Evolutionary conservation across 345 rosid genomes (phyloP), one percentile per base, ranked within the genome.

Genomic region (Turritis glabra): DNA sequence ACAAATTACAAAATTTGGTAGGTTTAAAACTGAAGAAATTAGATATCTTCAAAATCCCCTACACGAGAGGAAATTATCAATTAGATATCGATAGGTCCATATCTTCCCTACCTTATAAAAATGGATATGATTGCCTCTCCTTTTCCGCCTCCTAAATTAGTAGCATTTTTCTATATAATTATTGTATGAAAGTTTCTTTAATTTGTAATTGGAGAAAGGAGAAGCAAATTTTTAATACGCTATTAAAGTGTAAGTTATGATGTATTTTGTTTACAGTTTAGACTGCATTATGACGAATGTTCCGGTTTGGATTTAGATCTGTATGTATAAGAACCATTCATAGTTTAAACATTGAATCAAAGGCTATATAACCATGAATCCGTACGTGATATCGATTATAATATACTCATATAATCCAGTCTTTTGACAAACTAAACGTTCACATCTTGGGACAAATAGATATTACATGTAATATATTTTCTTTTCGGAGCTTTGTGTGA

Each of bases 401-500:
- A n/a, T 1, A 47, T 4, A 38, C 26, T 17, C 25, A 26, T 3
- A 38, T 38, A 69, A 13, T 27, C 64, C 64, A 43, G 55, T 57
- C 21, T 69, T 14, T 57, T 55, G 65, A 69, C 29, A 46, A 44
- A 57, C 18, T 6, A 5, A 5, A 18, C 66, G 67, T 58, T 58
- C 67, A 71, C 75, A 71, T 48, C 19, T 35, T 59, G 50, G 37
- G 47, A 33, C 1, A 33, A 5, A 56, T 13, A 19, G 19, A 18
- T 30, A 38, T 53, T 3, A 3, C 2, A 40, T 5, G 4, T 56
- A 12, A 9, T 56, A 21, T 35, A 56, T 19, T 9, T 8, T 44
- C 0, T 14, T 15, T 19, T 30, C 21, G 54, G 64, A 30, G 47
- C 33, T 43, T 44, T 69, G 73, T 70, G 65, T 57, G 56, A 44